A percentile compares a stretch with the other conserved stretches of the same genome.
Evolutionary conservation across 805 yeast genomes (phyloP).

Genomic region (Candida incommunis): DNA sequence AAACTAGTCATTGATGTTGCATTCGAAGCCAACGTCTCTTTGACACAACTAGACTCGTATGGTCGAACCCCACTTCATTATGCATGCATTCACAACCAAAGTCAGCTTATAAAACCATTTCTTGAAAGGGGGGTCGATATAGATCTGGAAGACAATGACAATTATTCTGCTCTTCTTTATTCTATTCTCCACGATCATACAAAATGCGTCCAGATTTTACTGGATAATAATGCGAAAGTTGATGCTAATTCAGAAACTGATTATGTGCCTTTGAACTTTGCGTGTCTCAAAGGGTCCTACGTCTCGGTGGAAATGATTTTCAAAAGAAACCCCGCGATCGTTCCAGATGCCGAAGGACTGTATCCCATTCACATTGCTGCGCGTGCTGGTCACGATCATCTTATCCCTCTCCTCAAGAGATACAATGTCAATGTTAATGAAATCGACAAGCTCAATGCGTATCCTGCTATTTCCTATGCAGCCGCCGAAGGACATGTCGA

Average conservation of each 20-base stretch:
- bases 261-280: conserved; percentile 58
- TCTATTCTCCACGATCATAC: conserved; percentile 60
- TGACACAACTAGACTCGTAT: conserved; percentile 21
- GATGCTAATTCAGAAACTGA: conserved; percentile 26
- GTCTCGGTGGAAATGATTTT: conserved; percentile 54
- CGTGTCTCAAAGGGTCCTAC: conserved; percentile 73
- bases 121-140: conserved; percentile 25
- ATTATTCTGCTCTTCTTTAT: conserved; percentile 63
- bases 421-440: conserved; percentile 55
- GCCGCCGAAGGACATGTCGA: conserved; percentile 69
- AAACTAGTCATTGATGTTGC: conserved; percentile 18
- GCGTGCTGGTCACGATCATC: conserved; percentile 58
- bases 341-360: conserved; percentile 72
- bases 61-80: conserved; percentile 82
- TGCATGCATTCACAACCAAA: conserved; percentile 45
- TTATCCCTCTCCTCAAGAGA: conserved; percentile 49
- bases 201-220: conserved; percentile 35
- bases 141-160: conserved; percentile 26
- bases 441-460: conserved; percentile 71
- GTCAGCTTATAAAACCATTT: conserved; percentile 29
- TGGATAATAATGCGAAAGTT: conserved; percentile 31
- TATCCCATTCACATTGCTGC: conserved; percentile 82
- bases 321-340: conserved; percentile 23
- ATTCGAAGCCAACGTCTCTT: conserved; percentile 16
- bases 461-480: conserved; percentile 91